Percentiles rank a stretch among this genome's conserved stretches.
Evolutionary conservation across 2,329 filamentous ascomycete species (phyloP).

Genomic region (Xylaria arbuscula): DNA sequence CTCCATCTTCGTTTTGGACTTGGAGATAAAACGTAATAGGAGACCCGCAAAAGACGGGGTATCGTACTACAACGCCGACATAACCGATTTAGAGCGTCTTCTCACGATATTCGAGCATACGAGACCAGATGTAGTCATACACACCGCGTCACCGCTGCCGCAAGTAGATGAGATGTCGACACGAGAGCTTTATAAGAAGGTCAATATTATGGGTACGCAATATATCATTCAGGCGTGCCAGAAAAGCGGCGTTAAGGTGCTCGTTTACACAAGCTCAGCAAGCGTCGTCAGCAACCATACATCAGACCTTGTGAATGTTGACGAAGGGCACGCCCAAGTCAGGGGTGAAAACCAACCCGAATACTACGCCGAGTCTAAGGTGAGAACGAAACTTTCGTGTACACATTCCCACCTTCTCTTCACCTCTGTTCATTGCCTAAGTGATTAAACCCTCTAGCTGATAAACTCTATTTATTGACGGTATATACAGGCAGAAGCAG

Average conservation of each 20-base stretch:
- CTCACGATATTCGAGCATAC: background rate
- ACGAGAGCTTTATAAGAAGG: slow-evolving; percentile 1
- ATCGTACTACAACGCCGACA: background rate
- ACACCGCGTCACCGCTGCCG: slow-evolving; percentile 10
- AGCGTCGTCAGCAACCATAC: slow-evolving; percentile 1
- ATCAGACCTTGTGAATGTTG: background rate
- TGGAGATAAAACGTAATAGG: background rate
- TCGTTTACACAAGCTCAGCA: background rate
- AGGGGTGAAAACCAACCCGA: slow-evolving; percentile 8
- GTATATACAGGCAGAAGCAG: background rate
- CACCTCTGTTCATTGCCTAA: background rate
- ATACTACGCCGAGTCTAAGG: slow-evolving; percentile 15
- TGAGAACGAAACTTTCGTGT: background rate
- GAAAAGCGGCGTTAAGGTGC: background rate
- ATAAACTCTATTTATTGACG: background rate
- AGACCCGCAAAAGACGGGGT: background rate
- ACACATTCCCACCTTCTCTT: background rate
- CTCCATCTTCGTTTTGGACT: background rate
- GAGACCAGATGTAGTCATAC: slow-evolving; percentile 9
- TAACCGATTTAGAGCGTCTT: slow-evolving; percentile 1
- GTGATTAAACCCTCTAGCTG: background rate
- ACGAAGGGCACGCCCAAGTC: background rate
- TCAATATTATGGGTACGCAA: background rate
- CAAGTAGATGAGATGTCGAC: slow-evolving; percentile 1
- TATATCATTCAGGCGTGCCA: background rate